Evolutionary conservation across 2,329 filamentous ascomycete species (phyloP).

Genomic region (Apiospora arundinis): DNA sequence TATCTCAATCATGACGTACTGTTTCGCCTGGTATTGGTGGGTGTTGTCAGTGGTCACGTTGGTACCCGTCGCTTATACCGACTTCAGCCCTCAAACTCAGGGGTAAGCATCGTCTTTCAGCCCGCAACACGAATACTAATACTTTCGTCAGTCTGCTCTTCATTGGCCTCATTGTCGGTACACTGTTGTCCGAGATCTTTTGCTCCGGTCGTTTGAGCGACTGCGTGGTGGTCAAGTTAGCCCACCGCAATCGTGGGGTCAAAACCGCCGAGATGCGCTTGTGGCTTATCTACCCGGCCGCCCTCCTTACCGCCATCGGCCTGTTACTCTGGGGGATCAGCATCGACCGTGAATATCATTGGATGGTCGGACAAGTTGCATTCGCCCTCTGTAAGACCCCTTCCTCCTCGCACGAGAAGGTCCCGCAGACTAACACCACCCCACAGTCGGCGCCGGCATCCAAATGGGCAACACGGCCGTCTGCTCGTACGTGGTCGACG

Average conservation of each 20-base stretch:
- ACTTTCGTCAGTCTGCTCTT: conserved; percentile 49
- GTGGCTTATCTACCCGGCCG: conserved; percentile 61
- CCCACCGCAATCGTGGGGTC: conserved; percentile 48
- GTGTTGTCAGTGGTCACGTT: conserved; percentile 58
- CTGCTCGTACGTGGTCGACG: conserved; percentile 60
- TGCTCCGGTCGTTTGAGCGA: conserved; percentile 61
- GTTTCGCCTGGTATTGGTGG: conserved; percentile 65
- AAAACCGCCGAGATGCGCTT: conserved; percentile 60
- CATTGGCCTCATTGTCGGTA: conserved; percentile 59
- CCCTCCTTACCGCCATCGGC: conserved; percentile 53
- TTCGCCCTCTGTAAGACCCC: conserved; percentile 56
- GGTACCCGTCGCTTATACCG: conserved; percentile 57
- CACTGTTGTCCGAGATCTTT: conserved; percentile 55
- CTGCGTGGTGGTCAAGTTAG: conserved; percentile 52
- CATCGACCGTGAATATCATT: conserved; percentile 59
- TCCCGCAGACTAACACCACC: background rate
- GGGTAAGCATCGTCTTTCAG: conserved; percentile 39
- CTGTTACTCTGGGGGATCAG: conserved; percentile 62
- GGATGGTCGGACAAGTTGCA: conserved; percentile 62
- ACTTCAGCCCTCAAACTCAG: conserved; percentile 55
- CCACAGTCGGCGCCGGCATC: conserved; percentile 57
- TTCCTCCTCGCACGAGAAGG: conserved; percentile 5
- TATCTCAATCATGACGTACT: conserved; percentile 54
- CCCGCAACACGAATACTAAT: background rate
- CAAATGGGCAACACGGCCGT: conserved; percentile 62